Evolutionary conservation across 2,329 filamentous ascomycete genomes (phyloP).

Genomic region (Cordyceps militaris): DNA sequence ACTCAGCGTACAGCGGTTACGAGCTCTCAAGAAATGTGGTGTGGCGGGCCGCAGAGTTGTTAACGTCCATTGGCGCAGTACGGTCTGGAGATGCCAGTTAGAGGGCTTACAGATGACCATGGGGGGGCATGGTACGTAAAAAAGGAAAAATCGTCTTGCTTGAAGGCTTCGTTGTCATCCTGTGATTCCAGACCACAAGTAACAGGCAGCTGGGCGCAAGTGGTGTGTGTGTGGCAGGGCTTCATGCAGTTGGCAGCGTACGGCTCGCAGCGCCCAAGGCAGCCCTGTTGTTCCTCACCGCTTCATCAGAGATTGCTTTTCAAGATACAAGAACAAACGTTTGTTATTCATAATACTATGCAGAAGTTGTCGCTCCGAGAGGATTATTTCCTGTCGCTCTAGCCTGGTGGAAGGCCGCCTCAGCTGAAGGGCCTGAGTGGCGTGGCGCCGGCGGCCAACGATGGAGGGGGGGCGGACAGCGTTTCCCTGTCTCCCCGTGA

Average conservation of each 20-base stretch:
- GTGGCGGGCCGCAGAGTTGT: neutral
- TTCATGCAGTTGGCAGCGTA: too few relatives aligned
- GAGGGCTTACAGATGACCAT: neutral
- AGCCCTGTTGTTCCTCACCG: too few relatives aligned
- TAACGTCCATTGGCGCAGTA: neutral
- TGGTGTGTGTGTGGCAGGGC: too few relatives aligned
- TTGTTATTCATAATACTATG: too few relatives aligned
- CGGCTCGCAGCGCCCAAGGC: too few relatives aligned
- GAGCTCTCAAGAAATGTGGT: neutral
- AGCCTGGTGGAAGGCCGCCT: too few relatives aligned
- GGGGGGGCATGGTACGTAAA: neutral
- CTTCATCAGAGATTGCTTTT: too few relatives aligned
- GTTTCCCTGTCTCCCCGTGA: neutral
- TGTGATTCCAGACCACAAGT: neutral
- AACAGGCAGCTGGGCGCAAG: too few relatives aligned
- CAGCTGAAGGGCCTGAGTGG: too few relatives aligned
- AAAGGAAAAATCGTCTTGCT: neutral
- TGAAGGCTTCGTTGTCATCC: neutral
- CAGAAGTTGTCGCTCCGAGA: too few relatives aligned
- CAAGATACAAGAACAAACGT: too few relatives aligned
- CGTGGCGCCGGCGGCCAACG: neutral
- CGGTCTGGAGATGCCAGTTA: neutral
- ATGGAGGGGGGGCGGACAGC: neutral
- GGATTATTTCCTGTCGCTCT: too few relatives aligned
- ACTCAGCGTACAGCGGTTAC: neutral